Base-by-base conservation (phyloP, 768 basidiomycete species). In the Holtermanniella nyarrowii region DNA sequence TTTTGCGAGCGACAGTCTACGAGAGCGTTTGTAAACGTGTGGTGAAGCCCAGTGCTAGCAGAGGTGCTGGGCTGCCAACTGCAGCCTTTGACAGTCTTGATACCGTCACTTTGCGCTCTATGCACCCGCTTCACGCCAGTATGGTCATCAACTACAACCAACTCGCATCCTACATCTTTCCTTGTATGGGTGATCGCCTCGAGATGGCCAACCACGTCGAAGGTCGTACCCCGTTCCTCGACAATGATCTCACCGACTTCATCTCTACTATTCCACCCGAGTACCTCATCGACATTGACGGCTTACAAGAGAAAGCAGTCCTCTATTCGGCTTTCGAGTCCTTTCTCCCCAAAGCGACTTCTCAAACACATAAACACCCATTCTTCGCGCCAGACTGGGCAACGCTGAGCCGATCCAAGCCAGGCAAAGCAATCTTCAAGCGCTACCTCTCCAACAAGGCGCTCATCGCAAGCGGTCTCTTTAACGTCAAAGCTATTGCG, bases 161-260 rank as follows among this genome's bases (percentile, higher is more conserved):
- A 16, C 48, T 68, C 31, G 55, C 57, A 2, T 63, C 63, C 25
- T 54, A 58, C 42, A 54, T 68, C 57, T 58, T 68, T 27, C 56
- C 58, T 26, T 61, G 57, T 24, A 53, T 68, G 14, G 66, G 66
- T 25, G 66, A 68, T 42, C 52, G 66, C 20, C 57, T 58, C 13
- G 66, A 68, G 54, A 68, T 68, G 66, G 61, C 58, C 11, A 62
- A 66, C 42, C 61, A 60, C 11, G 54, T 68, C 41, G 66, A 68
- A 48, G 65, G 60, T 13, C 39, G 66, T 3, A 55, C 61, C 24
- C 65, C 64, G 12, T 68, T 68, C 58, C 46, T 68, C 24, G 66
- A 68, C 46, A 55, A 62, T 25, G 25, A 50, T 18, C 26, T 68
- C 0, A 61, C 61, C 5, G 66, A 68, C n/a, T 68, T 63, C 40